These are phyloP conservation scores for Psilocybe azurescens DNA, from an alignment of 768 basidiomycete species.

Conservation along the genomic window DNA sequence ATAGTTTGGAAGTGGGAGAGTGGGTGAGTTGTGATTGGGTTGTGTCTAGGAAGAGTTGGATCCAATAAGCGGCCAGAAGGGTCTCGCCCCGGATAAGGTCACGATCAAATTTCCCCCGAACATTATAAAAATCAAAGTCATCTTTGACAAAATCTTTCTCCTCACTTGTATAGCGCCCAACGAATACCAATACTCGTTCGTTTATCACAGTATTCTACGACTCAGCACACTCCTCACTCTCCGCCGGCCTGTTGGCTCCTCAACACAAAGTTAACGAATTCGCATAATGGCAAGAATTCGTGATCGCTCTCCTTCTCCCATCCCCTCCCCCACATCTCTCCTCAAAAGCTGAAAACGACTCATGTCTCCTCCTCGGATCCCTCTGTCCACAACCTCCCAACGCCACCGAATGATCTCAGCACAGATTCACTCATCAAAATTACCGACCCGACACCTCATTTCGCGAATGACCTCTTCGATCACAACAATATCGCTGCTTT, in stretches of 20 bases:
- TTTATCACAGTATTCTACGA: not conserved
- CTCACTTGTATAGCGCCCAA: not conserved
- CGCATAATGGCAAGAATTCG: slow-evolving; percentile 41
- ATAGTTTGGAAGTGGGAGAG: not conserved
- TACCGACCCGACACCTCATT: slow-evolving; percentile 43
- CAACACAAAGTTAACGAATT: not conserved
- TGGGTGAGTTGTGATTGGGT: not conserved
- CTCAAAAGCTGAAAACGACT: slow-evolving; percentile 36
- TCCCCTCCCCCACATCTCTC: slow-evolving; percentile 20
- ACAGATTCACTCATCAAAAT: slow-evolving; percentile 20
- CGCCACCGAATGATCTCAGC: slow-evolving; percentile 21
- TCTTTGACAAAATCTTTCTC: not conserved
- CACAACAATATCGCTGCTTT: slow-evolving; percentile 60
- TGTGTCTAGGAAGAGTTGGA: not conserved
- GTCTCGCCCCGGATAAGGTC: slow-evolving; percentile 13
- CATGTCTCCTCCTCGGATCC: slow-evolving; percentile 21
- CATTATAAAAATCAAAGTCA: slow-evolving; percentile 12
- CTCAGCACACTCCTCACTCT: not conserved
- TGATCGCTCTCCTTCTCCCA: slow-evolving; percentile 50
- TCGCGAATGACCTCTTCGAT: slow-evolving; percentile 62
- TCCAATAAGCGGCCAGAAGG: slow-evolving; percentile 5
- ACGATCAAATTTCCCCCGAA: slow-evolving; percentile 6
- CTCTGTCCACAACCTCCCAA: slow-evolving; percentile 13
- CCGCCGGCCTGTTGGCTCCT: not conserved
- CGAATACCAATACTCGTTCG: not conserved